Conservation (phyloP, 305 asterid species). For the Fraxinus dipetala region DNA sequence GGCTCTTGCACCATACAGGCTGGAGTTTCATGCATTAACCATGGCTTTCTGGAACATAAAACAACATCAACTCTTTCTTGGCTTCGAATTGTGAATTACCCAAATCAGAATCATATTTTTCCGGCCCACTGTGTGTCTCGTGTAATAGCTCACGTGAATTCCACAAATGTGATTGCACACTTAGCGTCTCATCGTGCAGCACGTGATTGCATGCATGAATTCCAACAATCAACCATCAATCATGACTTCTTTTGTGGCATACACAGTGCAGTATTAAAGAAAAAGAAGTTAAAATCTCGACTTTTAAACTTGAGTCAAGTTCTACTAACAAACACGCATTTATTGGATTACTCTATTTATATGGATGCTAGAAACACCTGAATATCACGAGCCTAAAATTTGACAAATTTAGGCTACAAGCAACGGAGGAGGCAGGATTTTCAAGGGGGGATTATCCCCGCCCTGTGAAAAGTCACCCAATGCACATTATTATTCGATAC, state of each 20-base stretch:
- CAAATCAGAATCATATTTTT: neutral
- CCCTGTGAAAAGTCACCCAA: no score
- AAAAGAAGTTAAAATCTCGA: neutral
- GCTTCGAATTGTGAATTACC: constrained; percentile 17
- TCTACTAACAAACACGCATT: neutral
- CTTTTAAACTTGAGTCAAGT: neutral
- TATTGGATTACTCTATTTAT: neutral
- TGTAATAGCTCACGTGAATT: neutral
- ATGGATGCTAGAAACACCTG: neutral
- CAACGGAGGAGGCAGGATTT: neutral
- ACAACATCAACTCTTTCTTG: constrained; percentile 15
- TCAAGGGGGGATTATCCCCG: neutral
- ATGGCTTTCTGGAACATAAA: neutral
- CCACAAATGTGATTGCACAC: neutral
- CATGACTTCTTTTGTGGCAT: neutral
- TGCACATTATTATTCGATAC: neutral
- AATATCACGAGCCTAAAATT: neutral
- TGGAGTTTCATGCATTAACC: neutral
- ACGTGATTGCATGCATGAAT: neutral
- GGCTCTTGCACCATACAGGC: neutral
- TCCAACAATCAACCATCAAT: neutral
- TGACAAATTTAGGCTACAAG: neutral
- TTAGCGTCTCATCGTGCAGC: neutral
- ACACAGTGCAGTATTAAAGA: neutral
- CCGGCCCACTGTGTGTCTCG: no score